These are phyloP conservation scores for Gorgonomyces haynaldii DNA, from an alignment of 192 early-diverging fungal species.

Conservation along the genomic window DNA sequence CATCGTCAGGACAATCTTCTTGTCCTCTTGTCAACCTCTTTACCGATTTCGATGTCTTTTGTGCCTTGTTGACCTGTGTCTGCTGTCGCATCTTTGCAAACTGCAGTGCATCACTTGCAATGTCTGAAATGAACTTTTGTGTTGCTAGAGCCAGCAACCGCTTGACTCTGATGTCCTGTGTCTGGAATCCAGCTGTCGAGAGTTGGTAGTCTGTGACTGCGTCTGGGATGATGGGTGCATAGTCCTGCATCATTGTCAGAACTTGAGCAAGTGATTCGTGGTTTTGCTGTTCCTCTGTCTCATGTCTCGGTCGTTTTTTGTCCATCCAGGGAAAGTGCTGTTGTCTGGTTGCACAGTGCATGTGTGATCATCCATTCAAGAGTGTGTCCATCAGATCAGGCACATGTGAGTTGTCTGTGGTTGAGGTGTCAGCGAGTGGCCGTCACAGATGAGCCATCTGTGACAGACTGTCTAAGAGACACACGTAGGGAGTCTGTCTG, in stretches of 20 bases:
- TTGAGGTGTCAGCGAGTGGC: no score
- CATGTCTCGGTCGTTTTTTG: slow-evolving; percentile 22
- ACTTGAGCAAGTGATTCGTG: slow-evolving; percentile 75
- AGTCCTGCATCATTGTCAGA: slow-evolving; percentile 77
- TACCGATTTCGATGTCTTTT: neutral
- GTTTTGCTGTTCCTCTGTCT: slow-evolving; percentile 43
- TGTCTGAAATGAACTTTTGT: slow-evolving; percentile 78
- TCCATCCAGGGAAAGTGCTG: no score
- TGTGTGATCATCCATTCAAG: no score
- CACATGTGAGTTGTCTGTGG: no score
- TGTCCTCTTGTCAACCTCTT: slow-evolving; percentile 9
- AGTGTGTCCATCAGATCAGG: no score
- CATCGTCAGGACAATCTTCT: slow-evolving; percentile 72
- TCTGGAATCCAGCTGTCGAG: slow-evolving; percentile 62
- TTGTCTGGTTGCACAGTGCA: no score
- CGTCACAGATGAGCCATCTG: no score
- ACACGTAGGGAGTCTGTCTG: no score
- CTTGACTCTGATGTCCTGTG: slow-evolving; percentile 66
- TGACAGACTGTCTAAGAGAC: no score
- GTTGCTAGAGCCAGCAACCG: slow-evolving; percentile 67
- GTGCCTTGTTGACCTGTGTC: neutral
- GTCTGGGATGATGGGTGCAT: slow-evolving; percentile 46
- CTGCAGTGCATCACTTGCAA: slow-evolving; percentile 76
- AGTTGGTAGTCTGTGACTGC: slow-evolving; percentile 75
- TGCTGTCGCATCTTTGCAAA: slow-evolving; percentile 68